These are phyloP conservation scores for Aspergillus spinulosporus DNA, from an alignment of 2,329 filamentous ascomycete genomes.

Conservation along the genomic window DNA sequence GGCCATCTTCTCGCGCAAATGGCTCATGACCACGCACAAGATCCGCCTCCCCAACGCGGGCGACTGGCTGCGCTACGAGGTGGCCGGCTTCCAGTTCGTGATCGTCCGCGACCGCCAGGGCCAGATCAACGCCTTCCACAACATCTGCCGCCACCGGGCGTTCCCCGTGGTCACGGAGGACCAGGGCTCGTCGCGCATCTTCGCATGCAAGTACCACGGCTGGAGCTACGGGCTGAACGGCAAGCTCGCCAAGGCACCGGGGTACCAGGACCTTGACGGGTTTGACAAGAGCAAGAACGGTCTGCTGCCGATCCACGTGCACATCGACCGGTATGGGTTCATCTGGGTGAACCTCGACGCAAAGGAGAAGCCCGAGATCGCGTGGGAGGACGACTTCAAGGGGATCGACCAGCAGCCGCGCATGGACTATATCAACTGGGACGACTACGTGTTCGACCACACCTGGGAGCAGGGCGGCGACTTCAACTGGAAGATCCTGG, in stretches of 20 bases:
- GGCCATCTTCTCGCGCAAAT: conserved; percentile 58
- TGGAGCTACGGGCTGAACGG: conserved; percentile 61
- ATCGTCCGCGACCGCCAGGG: conserved; percentile 53
- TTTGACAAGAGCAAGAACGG: conserved; percentile 59
- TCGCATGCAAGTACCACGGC: conserved; percentile 61
- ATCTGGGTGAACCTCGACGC: conserved; percentile 61
- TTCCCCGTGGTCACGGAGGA: conserved; percentile 56
- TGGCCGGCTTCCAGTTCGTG: conserved; percentile 59
- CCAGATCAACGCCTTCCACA: conserved; percentile 60
- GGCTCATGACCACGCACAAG: conserved; percentile 44
- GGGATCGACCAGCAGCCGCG: conserved; percentile 50
- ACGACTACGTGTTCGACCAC: conserved; percentile 59
- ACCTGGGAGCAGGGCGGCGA: conserved; percentile 58
- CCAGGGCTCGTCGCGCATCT: conserved; percentile 51
- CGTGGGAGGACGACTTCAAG: conserved; percentile 56
- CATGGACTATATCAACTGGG: conserved; percentile 51
- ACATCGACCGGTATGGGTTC: conserved; percentile 56
- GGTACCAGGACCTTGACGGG: conserved; percentile 55
- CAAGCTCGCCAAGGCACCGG: conserved; percentile 59
- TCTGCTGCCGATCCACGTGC: conserved; percentile 56
- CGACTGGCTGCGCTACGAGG: conserved; percentile 58
- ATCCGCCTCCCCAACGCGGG: conserved; percentile 53
- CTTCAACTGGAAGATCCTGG: conserved; percentile 62
- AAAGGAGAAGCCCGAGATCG: conserved; percentile 46
- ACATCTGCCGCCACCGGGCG: conserved; percentile 60